Evolutionary conservation across 768 basidiomycete genomes (phyloP).

Genomic region (Hygrophorus pudorinus): DNA sequence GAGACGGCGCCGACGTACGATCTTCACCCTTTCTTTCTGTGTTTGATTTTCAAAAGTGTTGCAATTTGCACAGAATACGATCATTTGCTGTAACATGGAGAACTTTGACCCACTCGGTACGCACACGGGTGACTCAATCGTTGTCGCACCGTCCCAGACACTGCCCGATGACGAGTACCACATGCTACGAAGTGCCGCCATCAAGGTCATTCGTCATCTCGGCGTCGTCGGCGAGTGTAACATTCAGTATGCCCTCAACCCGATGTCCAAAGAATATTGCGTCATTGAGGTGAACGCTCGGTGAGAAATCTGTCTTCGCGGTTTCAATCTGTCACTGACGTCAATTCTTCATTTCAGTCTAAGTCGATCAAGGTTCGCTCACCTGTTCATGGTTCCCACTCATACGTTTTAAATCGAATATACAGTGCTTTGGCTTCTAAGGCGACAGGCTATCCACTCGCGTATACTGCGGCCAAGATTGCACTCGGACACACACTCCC

Average conservation of each 20-base stretch:
- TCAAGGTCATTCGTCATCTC: conserved; percentile 89
- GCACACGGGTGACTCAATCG: conserved; percentile 98
- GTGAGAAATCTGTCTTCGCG: conserved; percentile 26
- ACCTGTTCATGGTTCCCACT: neutral
- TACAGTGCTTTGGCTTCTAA: conserved; percentile 90
- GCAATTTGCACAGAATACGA: conserved; percentile 64
- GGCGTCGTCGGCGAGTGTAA: conserved; percentile 94
- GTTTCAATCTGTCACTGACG: neutral
- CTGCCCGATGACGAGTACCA: conserved; percentile 97
- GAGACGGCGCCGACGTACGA: conserved; percentile 92
- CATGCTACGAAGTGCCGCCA: conserved; percentile 95
- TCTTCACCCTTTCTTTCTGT: conserved; percentile 2
- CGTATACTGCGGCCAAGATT: conserved; percentile 98
- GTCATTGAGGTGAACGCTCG: conserved; percentile 98
- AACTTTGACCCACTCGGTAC: conserved; percentile 99
- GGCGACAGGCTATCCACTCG: conserved; percentile 97
- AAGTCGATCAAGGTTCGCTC: conserved; percentile 67
- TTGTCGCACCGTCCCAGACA: conserved; percentile 97
- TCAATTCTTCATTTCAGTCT: conserved; percentile 26
- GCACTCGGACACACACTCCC: conserved; percentile 96
- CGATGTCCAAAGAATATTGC: conserved; percentile 85
- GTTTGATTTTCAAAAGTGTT: conserved; percentile 6
- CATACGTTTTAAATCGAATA: conserved; percentile 6
- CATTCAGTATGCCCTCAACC: conserved; percentile 97
- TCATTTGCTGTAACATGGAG: conserved; percentile 99